Evolutionary conservation across 768 basidiomycete genomes (phyloP).

Genomic region (Mycena floridula): DNA sequence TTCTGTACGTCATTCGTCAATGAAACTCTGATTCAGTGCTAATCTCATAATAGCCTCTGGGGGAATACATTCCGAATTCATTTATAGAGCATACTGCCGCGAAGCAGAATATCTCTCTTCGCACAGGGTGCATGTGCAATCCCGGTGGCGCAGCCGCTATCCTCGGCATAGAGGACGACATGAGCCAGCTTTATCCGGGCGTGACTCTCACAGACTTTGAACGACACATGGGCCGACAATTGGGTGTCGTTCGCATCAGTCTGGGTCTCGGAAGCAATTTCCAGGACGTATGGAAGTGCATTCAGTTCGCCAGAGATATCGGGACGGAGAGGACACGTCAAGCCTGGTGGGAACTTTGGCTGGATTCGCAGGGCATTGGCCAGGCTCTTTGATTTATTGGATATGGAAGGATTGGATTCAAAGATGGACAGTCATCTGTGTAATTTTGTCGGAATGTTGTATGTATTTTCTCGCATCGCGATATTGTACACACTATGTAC

Average conservation of each 20-base stretch:
- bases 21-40: constrained; percentile 2
- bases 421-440: too few species aligned
- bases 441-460: too few species aligned
- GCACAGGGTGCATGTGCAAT: constrained; percentile 87
- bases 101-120: constrained; percentile 59
- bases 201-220: constrained; percentile 61
- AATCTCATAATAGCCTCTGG: constrained; percentile 42
- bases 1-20: constrained; percentile 36
- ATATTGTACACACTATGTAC: too few species aligned
- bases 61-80: constrained; percentile 62
- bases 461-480: too few species aligned
- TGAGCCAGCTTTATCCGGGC: constrained; percentile 54
- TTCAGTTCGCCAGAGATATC: constrained; percentile 42
- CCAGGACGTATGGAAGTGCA: constrained; percentile 60
- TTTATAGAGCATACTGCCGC: constrained; percentile 71
- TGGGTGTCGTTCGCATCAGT: constrained; percentile 73
- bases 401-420: too few species aligned
- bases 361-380: constrained; percentile 21
- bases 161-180: constrained; percentile 58
- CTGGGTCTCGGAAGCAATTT: constrained; percentile 77
- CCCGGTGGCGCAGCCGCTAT: constrained; percentile 76
- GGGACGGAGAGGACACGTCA: constrained; percentile 30
- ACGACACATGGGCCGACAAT: constrained; percentile 51
- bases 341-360: constrained; percentile 35
- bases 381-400: constrained; percentile 22